These are phyloP conservation scores for Ziziphus jujuba DNA, from an alignment of 306 rosid genomes.

Conservation along the genomic window DNA sequence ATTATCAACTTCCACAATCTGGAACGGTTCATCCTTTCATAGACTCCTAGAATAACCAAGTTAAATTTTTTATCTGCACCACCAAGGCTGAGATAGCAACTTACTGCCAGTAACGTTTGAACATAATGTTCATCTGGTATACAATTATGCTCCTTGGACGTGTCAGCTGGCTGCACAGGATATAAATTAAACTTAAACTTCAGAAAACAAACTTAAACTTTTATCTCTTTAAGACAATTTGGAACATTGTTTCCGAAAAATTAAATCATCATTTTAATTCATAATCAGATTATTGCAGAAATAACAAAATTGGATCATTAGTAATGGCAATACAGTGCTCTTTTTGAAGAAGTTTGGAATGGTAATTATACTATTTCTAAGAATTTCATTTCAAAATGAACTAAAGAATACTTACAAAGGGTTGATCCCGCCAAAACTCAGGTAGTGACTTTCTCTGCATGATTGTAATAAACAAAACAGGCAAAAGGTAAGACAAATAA, in stretches of 20 bases:
- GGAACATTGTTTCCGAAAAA: too few species aligned
- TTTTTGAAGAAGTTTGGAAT: too few species aligned
- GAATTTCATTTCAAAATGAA: background rate
- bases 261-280: too few species aligned
- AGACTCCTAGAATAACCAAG: background rate
- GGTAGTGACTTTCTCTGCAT: conserved; percentile 91
- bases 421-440: conserved; percentile 95
- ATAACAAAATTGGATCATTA: too few species aligned
- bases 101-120: background rate
- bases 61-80: background rate
- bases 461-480: conserved; percentile 26
- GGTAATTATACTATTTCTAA: too few species aligned
- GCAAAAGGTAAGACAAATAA: conserved; percentile 24
- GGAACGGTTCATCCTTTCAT: background rate
- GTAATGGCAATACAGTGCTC: too few species aligned
- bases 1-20: background rate
- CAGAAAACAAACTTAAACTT: background rate
- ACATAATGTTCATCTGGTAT: background rate
- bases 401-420: conserved; percentile 61
- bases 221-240: conserved; percentile 14
- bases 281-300: too few species aligned
- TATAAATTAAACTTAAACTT: background rate
- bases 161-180: background rate
- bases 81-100: background rate
- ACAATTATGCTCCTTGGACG: background rate